phyloP scores from a whole-genome alignment of 352 stramenopile species.

The Globisporangium sylvaticum region DNA sequence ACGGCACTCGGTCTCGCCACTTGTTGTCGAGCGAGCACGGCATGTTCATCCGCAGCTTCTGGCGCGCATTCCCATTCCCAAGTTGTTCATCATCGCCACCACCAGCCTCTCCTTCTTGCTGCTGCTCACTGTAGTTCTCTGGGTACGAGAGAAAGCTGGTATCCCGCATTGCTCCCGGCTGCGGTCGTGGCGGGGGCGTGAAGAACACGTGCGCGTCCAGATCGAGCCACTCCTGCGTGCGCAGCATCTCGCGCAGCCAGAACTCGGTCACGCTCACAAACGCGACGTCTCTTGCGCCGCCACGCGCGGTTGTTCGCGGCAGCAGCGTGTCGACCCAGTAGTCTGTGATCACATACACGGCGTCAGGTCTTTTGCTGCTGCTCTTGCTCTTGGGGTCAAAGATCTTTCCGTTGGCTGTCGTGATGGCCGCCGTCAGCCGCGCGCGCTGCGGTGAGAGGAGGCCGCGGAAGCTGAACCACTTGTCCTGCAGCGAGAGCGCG shows the following conservation, averaged over 20 bases:
- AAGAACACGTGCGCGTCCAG: conserved; percentile 43
- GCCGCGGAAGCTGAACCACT: conserved; percentile 33
- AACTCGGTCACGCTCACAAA: conserved; percentile 39
- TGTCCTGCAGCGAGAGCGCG: conserved; percentile 24
- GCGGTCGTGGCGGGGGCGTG: conserved; percentile 23
- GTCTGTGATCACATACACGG: conserved; percentile 44
- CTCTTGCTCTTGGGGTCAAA: background rate
- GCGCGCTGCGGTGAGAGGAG: conserved; percentile 14
- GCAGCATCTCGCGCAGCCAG: conserved; percentile 50
- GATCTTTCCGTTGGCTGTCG: conserved; percentile 15
- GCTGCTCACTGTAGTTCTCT: conserved; percentile 6
- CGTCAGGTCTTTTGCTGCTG: background rate
- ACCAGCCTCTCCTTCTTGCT: background rate
- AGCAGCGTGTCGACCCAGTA: conserved; percentile 40
- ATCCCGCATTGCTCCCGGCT: background rate
- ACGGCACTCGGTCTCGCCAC: conserved; percentile 35
- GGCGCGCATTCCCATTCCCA: conserved; percentile 1
- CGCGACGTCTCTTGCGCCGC: background rate
- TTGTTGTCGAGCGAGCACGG: conserved; percentile 41
- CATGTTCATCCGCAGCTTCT: conserved; percentile 22
- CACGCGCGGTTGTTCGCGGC: background rate
- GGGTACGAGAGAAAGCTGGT: conserved; percentile 37
- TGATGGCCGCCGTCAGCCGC: conserved; percentile 16
- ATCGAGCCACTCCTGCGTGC: conserved; percentile 31
- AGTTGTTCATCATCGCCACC: conserved; percentile 21